phyloP scores from a whole-genome alignment of 2,329 filamentous ascomycete genomes.

The Monosporascus sp. region DNA sequence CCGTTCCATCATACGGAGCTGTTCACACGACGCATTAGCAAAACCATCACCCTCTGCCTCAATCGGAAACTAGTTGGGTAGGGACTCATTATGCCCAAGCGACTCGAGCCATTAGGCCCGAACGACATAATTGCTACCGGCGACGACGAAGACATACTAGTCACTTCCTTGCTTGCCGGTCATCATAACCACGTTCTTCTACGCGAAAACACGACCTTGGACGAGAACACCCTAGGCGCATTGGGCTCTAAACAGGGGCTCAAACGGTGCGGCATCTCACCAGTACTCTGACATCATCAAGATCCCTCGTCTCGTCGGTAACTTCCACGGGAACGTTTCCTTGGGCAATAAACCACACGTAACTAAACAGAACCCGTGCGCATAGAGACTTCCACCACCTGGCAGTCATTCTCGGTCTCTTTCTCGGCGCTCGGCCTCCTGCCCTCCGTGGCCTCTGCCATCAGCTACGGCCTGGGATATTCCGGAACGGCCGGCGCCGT shows the following conservation, averaged over 20 bases:
- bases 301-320: too few relatives aligned
- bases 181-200: background rate
- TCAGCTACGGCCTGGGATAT: conserved; percentile 29
- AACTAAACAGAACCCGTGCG: background rate
- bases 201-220: background rate
- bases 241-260: conserved; percentile 26
- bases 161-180: background rate
- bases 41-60: too few relatives aligned
- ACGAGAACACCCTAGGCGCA: conserved; percentile 12
- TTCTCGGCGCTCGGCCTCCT: conserved; percentile 31
- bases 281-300: background rate
- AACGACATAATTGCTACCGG: too few relatives aligned
- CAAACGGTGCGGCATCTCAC: conserved; percentile 13
- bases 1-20: too few relatives aligned
- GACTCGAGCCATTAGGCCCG: too few relatives aligned
- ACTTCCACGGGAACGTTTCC: too few relatives aligned
- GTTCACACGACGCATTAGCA: too few relatives aligned
- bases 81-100: too few relatives aligned
- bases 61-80: too few relatives aligned
- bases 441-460: conserved; percentile 31
- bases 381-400: conserved; percentile 24
- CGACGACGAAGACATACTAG: background rate
- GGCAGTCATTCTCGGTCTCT: conserved; percentile 29
- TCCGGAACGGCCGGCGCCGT: conserved; percentile 21
- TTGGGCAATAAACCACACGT: background rate